These are phyloP conservation scores for Kwoniella dendrophila DNA, from an alignment of 768 basidiomycete species.

Conservation along the genomic window DNA sequence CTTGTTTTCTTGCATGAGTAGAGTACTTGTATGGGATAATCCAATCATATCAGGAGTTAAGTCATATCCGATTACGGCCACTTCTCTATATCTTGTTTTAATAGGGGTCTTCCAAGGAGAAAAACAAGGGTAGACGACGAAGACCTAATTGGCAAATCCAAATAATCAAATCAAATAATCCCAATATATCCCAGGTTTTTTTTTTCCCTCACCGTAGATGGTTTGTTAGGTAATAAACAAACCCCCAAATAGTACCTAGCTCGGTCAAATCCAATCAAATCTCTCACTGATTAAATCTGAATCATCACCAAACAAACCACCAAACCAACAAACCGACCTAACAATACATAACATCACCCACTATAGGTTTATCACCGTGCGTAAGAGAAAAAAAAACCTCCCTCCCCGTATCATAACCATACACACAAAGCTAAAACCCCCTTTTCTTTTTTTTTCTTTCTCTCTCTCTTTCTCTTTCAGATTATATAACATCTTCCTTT, in stretches of 20 bases:
- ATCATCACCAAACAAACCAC: conserved; percentile 8
- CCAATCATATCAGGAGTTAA: conserved; percentile 6
- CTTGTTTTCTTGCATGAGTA: too few species aligned
- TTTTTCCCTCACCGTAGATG: neutral
- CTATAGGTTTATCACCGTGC: neutral
- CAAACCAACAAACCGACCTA: neutral
- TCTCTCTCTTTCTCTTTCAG: conserved; percentile 14
- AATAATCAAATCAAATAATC: conserved; percentile 7
- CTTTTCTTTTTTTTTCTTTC: conserved; percentile 16
- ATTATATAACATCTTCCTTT: conserved; percentile 17
- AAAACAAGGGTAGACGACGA: conserved; percentile 1
- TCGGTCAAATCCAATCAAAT: neutral
- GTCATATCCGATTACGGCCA: conserved; percentile 10
- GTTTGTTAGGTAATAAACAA: neutral
- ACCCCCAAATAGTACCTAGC: neutral
- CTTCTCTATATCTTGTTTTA: neutral
- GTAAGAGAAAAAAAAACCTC: too few species aligned
- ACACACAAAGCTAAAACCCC: conserved; percentile 12
- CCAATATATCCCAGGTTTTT: neutral
- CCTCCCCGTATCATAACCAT: conserved; percentile 14
- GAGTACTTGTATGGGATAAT: too few species aligned
- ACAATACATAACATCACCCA: neutral
- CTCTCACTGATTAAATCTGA: neutral
- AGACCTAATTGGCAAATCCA: conserved; percentile 3
- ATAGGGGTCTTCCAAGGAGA: neutral